Conservation (phyloP, 169 alveolate species). For the Plasmodium gonderi region DNA sequence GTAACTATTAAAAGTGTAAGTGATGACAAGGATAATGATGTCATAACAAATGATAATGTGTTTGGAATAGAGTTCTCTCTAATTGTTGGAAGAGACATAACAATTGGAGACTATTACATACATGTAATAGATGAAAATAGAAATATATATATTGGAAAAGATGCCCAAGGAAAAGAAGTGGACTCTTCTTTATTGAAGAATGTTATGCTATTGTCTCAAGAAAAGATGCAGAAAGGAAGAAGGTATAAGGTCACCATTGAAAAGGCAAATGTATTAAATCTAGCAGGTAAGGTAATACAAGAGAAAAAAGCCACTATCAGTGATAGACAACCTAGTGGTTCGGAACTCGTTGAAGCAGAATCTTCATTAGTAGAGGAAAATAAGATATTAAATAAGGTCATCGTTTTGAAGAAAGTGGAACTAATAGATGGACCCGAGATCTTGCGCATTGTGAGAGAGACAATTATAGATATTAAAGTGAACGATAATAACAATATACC, state of each 20-base stretch:
- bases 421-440: neutral
- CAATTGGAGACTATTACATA: neutral
- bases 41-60: neutral
- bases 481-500: neutral
- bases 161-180: neutral
- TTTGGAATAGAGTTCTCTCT: neutral
- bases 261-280: neutral
- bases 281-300: neutral
- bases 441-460: neutral
- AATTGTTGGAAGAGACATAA: slow-evolving; percentile 1
- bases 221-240: slow-evolving; percentile 2
- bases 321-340: neutral
- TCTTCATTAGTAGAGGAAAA: neutral
- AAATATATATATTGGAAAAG: slow-evolving; percentile 5
- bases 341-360: neutral
- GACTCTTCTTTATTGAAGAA: slow-evolving; percentile 1
- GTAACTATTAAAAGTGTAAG: neutral
- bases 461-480: neutral
- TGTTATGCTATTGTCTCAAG: neutral
- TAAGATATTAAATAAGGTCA: neutral
- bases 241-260: neutral
- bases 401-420: neutral
- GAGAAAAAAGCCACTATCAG: neutral
- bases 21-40: neutral
- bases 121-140: neutral